Percentiles rank a stretch among this genome's conserved stretches.
Conservation (phyloP, 2,329 filamentous ascomycete species). For the Ilyonectria destructans region DNA sequence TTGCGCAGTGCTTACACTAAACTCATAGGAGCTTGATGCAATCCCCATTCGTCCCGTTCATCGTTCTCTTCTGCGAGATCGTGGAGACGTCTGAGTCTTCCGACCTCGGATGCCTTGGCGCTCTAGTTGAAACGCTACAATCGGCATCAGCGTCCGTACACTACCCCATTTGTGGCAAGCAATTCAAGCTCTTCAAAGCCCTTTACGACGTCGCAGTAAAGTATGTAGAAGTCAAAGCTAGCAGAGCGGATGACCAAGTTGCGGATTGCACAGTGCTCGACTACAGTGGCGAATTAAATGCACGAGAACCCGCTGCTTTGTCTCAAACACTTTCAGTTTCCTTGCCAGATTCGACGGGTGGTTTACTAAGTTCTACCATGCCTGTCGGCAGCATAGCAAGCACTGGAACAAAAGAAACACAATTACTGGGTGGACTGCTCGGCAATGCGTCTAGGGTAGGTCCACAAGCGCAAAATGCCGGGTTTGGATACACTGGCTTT, state of each 20-base stretch:
- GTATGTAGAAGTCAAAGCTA: constrained; percentile 40
- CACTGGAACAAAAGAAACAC: too few relatives aligned
- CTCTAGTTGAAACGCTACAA: constrained; percentile 37
- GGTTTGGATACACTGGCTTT: constrained; percentile 3
- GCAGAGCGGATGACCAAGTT: too few relatives aligned
- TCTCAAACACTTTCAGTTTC: too few relatives aligned
- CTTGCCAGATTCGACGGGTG: too few relatives aligned
- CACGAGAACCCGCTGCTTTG: too few relatives aligned
- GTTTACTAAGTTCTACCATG: too few relatives aligned
- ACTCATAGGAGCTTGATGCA: constrained; percentile 34
- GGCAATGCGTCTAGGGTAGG: too few relatives aligned
- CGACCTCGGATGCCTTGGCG: constrained; percentile 56
- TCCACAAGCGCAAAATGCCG: background rate
- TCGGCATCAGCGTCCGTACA: constrained; percentile 8
- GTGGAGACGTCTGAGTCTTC: constrained; percentile 58
- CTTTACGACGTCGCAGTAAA: constrained; percentile 44
- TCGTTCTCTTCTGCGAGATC: constrained; percentile 48
- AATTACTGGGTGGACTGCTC: too few relatives aligned
- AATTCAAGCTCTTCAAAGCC: constrained; percentile 42
- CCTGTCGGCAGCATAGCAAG: too few relatives aligned
- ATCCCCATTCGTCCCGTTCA: constrained; percentile 49
- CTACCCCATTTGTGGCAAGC: constrained; percentile 32
- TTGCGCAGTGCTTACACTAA: background rate
- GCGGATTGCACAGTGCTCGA: too few relatives aligned
- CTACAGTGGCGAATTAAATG: too few relatives aligned